phyloP scores from a whole-genome alignment of 192 early-diverging fungal species.

The Mortierella hygrophila region DNA sequence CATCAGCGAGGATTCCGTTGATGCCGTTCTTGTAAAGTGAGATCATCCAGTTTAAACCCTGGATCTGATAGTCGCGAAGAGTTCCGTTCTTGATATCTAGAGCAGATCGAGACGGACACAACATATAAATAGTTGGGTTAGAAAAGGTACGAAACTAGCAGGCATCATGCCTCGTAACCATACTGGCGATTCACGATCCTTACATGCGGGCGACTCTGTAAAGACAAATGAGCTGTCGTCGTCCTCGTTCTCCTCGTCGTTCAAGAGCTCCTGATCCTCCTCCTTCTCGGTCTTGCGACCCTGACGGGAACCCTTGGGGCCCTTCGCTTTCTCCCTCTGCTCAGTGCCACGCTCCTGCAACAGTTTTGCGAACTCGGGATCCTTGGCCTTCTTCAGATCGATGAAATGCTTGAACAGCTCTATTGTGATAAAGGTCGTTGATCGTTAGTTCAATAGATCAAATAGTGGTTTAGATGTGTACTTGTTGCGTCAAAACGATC shows the following conservation, averaged over 20 bases:
- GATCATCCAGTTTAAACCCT: slow-evolving; percentile 98
- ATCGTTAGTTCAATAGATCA: neutral
- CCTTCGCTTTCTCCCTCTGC: slow-evolving; percentile 51
- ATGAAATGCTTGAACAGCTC: slow-evolving; percentile 78
- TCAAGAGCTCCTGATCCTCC: slow-evolving; percentile 94
- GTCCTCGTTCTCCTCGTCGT: slow-evolving; percentile 76
- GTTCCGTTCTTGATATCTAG: slow-evolving; percentile 92
- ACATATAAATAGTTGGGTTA: neutral
- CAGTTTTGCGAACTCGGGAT: slow-evolving; percentile 65
- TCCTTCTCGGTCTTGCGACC: slow-evolving; percentile 97
- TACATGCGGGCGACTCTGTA: slow-evolving; percentile 91
- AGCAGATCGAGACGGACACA: neutral
- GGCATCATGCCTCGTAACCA: neutral
- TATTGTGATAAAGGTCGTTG: neutral
- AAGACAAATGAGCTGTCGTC: slow-evolving; percentile 75
- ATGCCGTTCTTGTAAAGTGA: slow-evolving; percentile 97
- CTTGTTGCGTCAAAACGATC: neutral
- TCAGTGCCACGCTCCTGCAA: slow-evolving; percentile 63
- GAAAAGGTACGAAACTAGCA: neutral
- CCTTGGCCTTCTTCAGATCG: slow-evolving; percentile 68
- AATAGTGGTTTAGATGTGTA: neutral
- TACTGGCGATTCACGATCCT: neutral
- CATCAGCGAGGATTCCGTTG: slow-evolving; percentile 99
- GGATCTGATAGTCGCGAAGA: slow-evolving; percentile 96
- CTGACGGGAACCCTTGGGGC: slow-evolving; percentile 73